Percentiles rank a stretch among this genome's conserved stretches.
Evolutionary conservation across 768 basidiomycete species (phyloP).

Genomic region (Boletus pseudopeckii): DNA sequence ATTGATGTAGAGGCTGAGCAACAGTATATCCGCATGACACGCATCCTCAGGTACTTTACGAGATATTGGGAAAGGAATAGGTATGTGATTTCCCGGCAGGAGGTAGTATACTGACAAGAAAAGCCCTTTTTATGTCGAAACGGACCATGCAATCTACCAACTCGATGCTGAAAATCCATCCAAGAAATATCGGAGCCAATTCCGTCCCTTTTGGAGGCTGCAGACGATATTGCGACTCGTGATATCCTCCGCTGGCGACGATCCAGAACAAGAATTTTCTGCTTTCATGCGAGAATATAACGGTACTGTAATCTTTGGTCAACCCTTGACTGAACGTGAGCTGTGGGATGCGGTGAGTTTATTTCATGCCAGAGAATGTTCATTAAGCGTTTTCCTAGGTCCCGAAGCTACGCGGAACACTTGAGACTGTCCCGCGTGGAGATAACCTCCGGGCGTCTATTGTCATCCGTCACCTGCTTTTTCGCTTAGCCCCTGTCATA

Average conservation of each 20-base stretch:
- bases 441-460: slow-evolving; percentile 21
- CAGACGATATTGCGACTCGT: slow-evolving; percentile 52
- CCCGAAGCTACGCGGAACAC: slow-evolving; percentile 13
- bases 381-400: slow-evolving; percentile 13
- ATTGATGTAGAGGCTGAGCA: slow-evolving; percentile 31
- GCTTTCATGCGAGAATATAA: slow-evolving; percentile 37
- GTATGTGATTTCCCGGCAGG: slow-evolving; percentile 38
- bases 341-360: slow-evolving; percentile 28
- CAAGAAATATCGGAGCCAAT: slow-evolving; percentile 39
- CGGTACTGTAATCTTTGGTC: slow-evolving; percentile 13
- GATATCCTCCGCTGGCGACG: slow-evolving; percentile 25
- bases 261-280: slow-evolving; percentile 29
- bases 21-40: slow-evolving; percentile 44
- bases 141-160: slow-evolving; percentile 60
- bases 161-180: slow-evolving; percentile 42
- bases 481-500: slow-evolving; percentile 5
- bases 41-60: slow-evolving; percentile 46
- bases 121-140: slow-evolving; percentile 68
- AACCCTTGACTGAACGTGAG: slow-evolving; percentile 20
- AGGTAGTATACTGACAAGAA: not conserved
- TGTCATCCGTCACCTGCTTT: slow-evolving; percentile 20
- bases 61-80: slow-evolving; percentile 48
- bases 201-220: slow-evolving; percentile 47
- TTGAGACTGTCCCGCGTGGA: slow-evolving; percentile 22
- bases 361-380: not conserved